phyloP scores from a whole-genome alignment of 345 rosid species.

The Euclidium syriacum region DNA sequence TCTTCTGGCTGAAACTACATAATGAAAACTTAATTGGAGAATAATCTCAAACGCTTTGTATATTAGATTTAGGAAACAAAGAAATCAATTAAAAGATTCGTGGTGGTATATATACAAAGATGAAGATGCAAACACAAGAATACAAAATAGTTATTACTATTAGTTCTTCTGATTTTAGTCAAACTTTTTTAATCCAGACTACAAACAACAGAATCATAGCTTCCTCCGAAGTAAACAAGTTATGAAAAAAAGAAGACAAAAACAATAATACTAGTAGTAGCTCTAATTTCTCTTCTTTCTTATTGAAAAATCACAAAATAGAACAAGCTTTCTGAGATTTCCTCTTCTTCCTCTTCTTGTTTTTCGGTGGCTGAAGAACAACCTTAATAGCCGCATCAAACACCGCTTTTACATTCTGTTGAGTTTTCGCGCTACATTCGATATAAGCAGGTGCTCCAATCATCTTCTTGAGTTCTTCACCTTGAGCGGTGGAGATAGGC shows the following conservation, averaged over 20 bases:
- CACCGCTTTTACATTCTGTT: constrained; percentile 83
- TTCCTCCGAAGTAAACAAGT: not conserved
- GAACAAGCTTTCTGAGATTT: constrained; percentile 68
- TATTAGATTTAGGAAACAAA: not conserved
- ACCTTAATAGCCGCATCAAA: constrained; percentile 88
- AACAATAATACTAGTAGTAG: too few relatives aligned
- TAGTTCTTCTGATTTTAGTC: constrained; percentile 6
- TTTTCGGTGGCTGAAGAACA: constrained; percentile 88
- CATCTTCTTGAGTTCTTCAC: constrained; percentile 79
- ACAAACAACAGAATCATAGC: constrained; percentile 26
- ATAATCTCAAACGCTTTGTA: not conserved
- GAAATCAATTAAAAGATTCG: not conserved
- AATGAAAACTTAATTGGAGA: not conserved
- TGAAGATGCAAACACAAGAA: constrained; percentile 15
- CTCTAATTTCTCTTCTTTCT: not conserved
- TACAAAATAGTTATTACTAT: constrained; percentile 1
- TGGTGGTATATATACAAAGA: constrained; percentile 14
- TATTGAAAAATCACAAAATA: constrained; percentile 41
- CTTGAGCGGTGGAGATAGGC: constrained; percentile 75
- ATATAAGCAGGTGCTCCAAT: constrained; percentile 79
- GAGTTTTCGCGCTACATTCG: constrained; percentile 86
- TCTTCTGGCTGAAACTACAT: not conserved
- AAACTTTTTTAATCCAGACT: constrained; percentile 26
- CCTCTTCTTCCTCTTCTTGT: constrained; percentile 71
- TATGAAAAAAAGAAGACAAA: not conserved